Evolutionary conservation across 148 eudicot species (phyloP).

Genomic region (Dianthus caryophyllus): DNA sequence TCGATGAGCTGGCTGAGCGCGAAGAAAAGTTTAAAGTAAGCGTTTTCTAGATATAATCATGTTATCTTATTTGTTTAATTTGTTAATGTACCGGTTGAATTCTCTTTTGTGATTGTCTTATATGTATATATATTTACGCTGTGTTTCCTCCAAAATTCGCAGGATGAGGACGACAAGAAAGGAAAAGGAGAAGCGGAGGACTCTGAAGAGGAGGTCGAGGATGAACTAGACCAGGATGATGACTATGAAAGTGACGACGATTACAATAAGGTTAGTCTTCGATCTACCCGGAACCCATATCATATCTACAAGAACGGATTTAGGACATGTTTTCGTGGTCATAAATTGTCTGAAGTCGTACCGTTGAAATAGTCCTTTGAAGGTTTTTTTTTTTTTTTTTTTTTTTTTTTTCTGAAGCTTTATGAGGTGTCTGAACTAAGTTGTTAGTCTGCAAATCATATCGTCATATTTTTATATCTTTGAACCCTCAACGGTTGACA

Average conservation of each 20-base stretch:
- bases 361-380: too few relatives aligned
- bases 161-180: conserved; percentile 19
- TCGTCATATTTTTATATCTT: too few relatives aligned
- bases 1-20: conserved; percentile 23
- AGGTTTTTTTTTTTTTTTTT: too few relatives aligned
- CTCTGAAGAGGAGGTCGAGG: conserved; percentile 20
- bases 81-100: not conserved
- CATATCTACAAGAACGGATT: too few relatives aligned
- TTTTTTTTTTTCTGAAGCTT: too few relatives aligned
- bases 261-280: conserved; percentile 17
- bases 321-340: too few relatives aligned
- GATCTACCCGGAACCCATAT: not conserved
- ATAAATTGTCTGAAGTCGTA: too few relatives aligned
- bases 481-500: too few relatives aligned
- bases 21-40: conserved; percentile 27
- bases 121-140: not conserved
- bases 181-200: conserved; percentile 24
- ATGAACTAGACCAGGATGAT: conserved; percentile 18
- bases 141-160: not conserved
- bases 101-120: not conserved
- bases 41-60: not conserved
- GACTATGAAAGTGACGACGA: conserved; percentile 21
- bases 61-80: not conserved
- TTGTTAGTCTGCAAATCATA: too few relatives aligned
- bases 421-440: too few relatives aligned